phyloP scores from a whole-genome alignment of 768 basidiomycete species.

The Agrocybe chaxingu region DNA sequence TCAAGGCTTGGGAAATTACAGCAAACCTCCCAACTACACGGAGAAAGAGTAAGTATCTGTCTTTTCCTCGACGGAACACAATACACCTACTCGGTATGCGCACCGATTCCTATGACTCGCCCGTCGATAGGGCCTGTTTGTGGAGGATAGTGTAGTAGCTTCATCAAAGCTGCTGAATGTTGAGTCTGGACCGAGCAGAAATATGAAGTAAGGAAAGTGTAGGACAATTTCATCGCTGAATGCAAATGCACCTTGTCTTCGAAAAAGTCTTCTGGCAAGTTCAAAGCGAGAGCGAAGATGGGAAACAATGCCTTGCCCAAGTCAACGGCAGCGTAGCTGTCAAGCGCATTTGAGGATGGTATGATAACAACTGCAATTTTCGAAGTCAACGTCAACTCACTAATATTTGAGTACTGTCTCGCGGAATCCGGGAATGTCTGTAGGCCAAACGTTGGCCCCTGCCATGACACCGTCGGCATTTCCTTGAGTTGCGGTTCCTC shows the following conservation, averaged over 20 bases:
- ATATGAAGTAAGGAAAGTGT: background rate
- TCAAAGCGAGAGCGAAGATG: constrained; percentile 79
- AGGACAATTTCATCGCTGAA: background rate
- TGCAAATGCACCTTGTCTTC: constrained; percentile 61
- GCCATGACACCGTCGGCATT: constrained; percentile 54
- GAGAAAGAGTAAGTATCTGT: background rate
- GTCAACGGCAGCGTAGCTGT: constrained; percentile 31
- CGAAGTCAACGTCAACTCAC: background rate
- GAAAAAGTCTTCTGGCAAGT: constrained; percentile 73
- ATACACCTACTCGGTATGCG: constrained; percentile 66
- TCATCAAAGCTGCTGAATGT: constrained; percentile 81
- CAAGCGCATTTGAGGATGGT: no score
- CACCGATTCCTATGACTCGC: constrained; percentile 78
- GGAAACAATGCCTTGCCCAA: constrained; percentile 73
- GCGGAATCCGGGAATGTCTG: constrained; percentile 51
- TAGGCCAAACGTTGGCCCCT: constrained; percentile 79
- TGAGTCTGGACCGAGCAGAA: constrained; percentile 46
- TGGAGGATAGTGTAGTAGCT: constrained; percentile 75
- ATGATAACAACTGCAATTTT: no score
- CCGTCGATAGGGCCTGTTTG: constrained; percentile 60
- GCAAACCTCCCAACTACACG: constrained; percentile 39
- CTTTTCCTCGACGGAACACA: background rate
- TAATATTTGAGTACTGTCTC: constrained; percentile 32
- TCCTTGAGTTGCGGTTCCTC: constrained; percentile 19
- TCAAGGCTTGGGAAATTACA: background rate